Evolutionary conservation across 2,329 filamentous ascomycete species (phyloP), one percentile per base, ranked within the genome.

Genomic region (Penicillium sclerotiorum): DNA sequence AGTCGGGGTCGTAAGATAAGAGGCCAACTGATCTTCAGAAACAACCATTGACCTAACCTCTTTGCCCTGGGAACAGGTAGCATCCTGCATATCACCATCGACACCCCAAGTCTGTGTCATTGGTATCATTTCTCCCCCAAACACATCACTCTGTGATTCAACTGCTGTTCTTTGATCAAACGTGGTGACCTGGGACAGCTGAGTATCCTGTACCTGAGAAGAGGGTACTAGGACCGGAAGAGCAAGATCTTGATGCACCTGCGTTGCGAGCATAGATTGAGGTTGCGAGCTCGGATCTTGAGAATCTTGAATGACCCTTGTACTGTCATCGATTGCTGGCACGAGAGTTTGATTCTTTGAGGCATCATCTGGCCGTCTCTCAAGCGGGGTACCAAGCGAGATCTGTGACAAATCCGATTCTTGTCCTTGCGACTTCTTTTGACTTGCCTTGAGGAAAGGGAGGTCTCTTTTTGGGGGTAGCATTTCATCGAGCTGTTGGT

Each of bases 381-480:
- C 22, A 13, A 9, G 15, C 2, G 30, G 21, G 17, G 11, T 18
- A n/a, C 9, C 2, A n/a, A n/a, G n/a, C n/a, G n/a, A n/a, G n/a
- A n/a, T n/a, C 4, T 27, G 43, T 12, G 43, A 36, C n/a, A 12
- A 5, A 9, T 8, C 5, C 2, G 35, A 21, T 3, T 13, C 17
- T 11, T 20, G 20, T 18, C 50, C 25, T 40, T 30, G 51, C 2
- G 56, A 9, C 41, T 52, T 59, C 44, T 64, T 65, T 22, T 54
- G 30, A 13, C 46, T 56, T 17, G 61, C 60, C 47, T 63, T 71
- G 21, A 61, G 45, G 47, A 76, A 77, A 2, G 74, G 74, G 0
- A 77, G 63, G 13, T 70, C 62, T 52, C 74, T 56, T 51, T 66
- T 74, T 17, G 74, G 74, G 13, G 74, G 74, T n/a, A 76, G 60